phyloP scores from a whole-genome alignment of 371 early-diverging fungal species.

The Blakeslea trispora region DNA sequence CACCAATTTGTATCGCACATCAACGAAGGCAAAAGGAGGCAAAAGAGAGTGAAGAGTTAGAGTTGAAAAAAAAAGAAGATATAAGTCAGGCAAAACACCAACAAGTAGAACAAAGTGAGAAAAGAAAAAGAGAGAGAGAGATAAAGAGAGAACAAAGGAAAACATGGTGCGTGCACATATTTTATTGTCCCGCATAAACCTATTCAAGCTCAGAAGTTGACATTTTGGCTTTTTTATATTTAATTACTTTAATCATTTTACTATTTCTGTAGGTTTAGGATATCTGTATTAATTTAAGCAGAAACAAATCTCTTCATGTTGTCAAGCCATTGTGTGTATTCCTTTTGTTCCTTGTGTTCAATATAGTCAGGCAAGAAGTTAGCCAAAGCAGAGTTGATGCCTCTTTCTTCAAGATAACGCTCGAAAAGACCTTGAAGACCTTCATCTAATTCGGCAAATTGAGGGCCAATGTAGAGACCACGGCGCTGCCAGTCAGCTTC shows the following conservation, averaged over 20 bases:
- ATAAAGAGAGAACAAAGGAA: too few relatives aligned
- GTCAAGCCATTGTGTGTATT: slow-evolving; percentile 86
- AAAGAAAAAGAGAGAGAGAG: too few relatives aligned
- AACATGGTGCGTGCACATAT: too few relatives aligned
- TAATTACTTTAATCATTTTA: background rate
- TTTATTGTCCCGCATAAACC: too few relatives aligned
- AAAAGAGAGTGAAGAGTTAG: background rate
- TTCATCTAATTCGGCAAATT: slow-evolving; percentile 90
- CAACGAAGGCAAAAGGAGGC: background rate
- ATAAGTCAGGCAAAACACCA: too few relatives aligned
- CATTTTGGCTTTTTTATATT: too few relatives aligned
- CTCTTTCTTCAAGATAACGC: slow-evolving; percentile 85
- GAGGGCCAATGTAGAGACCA: slow-evolving; percentile 89
- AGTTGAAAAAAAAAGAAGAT: background rate
- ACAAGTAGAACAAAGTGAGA: too few relatives aligned
- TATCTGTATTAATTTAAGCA: slow-evolving; percentile 17
- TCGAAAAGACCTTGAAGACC: slow-evolving; percentile 80
- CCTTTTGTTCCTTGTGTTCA: slow-evolving; percentile 91
- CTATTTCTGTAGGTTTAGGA: background rate
- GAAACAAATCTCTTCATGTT: slow-evolving; percentile 74
- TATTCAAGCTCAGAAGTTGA: background rate
- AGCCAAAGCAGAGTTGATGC: slow-evolving; percentile 76
- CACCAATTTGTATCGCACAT: slow-evolving; percentile 32
- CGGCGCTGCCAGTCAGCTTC: slow-evolving; percentile 94
- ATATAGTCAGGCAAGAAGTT: slow-evolving; percentile 84